Base-by-base conservation (phyloP, 2,329 filamentous ascomycete species). In the Pseudogymnoascus sp. region DNA sequence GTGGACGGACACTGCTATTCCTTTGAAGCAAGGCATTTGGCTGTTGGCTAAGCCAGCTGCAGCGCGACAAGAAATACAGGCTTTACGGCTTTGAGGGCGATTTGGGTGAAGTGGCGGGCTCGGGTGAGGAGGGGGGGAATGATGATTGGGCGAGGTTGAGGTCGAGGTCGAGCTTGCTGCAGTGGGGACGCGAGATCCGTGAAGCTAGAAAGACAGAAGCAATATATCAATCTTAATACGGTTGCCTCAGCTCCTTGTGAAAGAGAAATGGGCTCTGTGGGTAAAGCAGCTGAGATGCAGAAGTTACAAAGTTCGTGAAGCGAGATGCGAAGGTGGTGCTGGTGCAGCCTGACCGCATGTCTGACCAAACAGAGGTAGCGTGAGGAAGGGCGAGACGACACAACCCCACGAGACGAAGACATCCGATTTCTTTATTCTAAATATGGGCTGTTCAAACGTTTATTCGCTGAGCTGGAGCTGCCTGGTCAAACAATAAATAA, bases 1-100 rank as follows among this genome's bases (percentile, higher is more conserved):
- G 79, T 99, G 94, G 75, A 97, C 95, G 83, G 91, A 96, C 75
- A 97, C 93, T 71, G 94, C 93, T 78, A 99, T 92, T 78, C 94
- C 94, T 82, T 97, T 96, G 81, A 97, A 99, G 85, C 92, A 97
- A 80, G 94, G 94, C 94, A 90, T 90, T 69, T 67, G 49, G 28
- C 49, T 33, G 60, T 55, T 55, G n/a, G 49, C 49, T 55, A 3
- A 22, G 49, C 28, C 49, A 55, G 49, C 28, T 55, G 49, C 49
- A 33, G 49, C 49, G 49, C 25, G n/a, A 55, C 49, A 4, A 33
- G 28, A 33, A 22, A 30, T 19, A 55, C 49, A 19, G 49, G 25
- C n/a, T 55, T 55, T 55, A 33, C 9, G 49, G n/a, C 28, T 33
- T 55, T 33, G 28, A 33, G 49, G 49, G 2, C 9, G 28, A 33